phyloP scores from a whole-genome alignment of 768 basidiomycete genomes.

The Mycena haematopus region DNA sequence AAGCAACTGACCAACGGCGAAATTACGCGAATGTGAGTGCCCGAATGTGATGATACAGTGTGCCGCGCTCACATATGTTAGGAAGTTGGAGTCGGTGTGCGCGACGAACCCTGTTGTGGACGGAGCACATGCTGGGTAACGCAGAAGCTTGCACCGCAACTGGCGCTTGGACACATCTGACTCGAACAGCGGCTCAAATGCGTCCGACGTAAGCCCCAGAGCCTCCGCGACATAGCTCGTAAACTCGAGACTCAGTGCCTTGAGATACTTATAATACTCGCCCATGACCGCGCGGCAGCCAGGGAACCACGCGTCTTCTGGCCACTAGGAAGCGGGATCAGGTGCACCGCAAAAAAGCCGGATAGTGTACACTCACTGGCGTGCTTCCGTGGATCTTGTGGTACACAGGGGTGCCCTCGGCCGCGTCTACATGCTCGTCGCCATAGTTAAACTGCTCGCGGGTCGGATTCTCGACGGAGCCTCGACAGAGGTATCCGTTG shows the following conservation, averaged over 20 bases:
- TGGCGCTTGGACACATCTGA: conserved; percentile 23
- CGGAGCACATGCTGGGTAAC: conserved; percentile 18
- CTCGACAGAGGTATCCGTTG: conserved; percentile 52
- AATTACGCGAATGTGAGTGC: not conserved
- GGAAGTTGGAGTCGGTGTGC: conserved; percentile 27
- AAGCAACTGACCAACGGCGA: too few relatives aligned
- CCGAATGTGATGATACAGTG: not conserved
- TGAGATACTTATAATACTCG: conserved; percentile 22
- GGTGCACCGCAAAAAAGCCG: not conserved
- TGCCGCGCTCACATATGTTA: conserved; percentile 22
- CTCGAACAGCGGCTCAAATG: conserved; percentile 22
- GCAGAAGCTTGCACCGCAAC: conserved; percentile 29
- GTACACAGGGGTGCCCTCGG: too few relatives aligned
- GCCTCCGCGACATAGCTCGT: conserved; percentile 25
- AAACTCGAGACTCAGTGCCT: conserved; percentile 21
- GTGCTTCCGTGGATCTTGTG: too few relatives aligned
- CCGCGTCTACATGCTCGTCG: too few relatives aligned
- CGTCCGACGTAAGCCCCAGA: conserved; percentile 24
- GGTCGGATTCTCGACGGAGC: conserved; percentile 23
- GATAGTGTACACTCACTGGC: not conserved
- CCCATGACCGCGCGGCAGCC: conserved; percentile 21
- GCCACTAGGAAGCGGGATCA: conserved; percentile 18
- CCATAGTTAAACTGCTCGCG: conserved; percentile 27
- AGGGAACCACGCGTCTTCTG: conserved; percentile 24
- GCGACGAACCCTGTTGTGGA: conserved; percentile 22